Base-by-base conservation (phyloP, 768 basidiomycete species). In the Multifurca ochricompacta region DNA sequence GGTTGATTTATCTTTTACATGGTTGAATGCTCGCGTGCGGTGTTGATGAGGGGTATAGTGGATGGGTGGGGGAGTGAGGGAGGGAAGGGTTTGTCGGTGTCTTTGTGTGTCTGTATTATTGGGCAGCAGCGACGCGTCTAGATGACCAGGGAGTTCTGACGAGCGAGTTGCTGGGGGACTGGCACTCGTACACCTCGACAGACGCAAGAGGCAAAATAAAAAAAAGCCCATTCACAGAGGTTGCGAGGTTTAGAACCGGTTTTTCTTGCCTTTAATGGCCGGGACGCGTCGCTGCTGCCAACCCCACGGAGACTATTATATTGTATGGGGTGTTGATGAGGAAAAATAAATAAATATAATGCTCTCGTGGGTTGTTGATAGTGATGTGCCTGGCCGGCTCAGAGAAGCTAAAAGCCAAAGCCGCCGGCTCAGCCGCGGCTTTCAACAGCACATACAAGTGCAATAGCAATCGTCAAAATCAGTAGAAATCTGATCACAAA, bases 91-190 rank as follows among this genome's bases (percentile, higher is more conserved):
- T 18, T 16, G 9, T 31, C 18, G 19, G 3, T 14, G 28, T 23
- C 4, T 1, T 7, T 53, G 14, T 2, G 3, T 6, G 14, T 2
- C 23, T 3, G 34, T 36, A 10, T 13, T 36, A 13, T 44, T n/a
- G 28, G 54, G 54, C 8, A 6, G 42, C 41, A 27, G 54, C 54
- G 54, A 55, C n/a, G 54, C 16, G 35, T 49, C 35, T 13, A 55
- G 54, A 55, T 37, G 14, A 11, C 54, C 48, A 42, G 54, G 54
- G 54, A 55, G 48, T 55, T 55, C 48, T 55, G 54, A 50, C 42
- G 54, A n/a, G n/a, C n/a, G n/a, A 49, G 35, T 43, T 16, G 41
- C 48, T 31, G 30, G 48, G 13, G 54, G 54, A 55, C 54, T 49
- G 48, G 47, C 47, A 37, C 54, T 49, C 42, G 54, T 55, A 55